A percentile compares a stretch with the other conserved stretches of the same genome.
Evolutionary conservation across 306 rosid species (phyloP).

Genomic region (Quillaja saponaria): DNA sequence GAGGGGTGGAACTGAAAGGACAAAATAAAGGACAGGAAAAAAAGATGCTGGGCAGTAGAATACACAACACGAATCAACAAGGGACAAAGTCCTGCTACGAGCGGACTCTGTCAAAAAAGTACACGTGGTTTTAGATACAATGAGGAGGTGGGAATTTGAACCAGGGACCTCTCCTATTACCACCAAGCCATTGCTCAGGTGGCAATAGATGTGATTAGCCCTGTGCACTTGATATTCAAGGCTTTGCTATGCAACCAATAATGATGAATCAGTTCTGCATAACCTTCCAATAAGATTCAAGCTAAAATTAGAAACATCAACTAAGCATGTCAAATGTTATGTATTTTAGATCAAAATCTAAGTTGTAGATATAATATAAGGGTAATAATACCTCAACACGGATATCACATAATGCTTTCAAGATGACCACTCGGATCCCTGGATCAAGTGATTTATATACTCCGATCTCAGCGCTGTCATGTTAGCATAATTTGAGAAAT

Average conservation of each 20-base stretch:
- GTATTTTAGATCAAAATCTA: constrained; percentile 21
- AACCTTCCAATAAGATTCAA: constrained; percentile 27
- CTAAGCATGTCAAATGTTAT: constrained; percentile 26
- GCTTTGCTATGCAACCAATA: too few species aligned
- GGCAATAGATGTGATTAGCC: too few species aligned
- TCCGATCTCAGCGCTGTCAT: constrained; percentile 79
- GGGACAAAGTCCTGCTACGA: constrained; percentile 11
- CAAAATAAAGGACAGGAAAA: too few species aligned
- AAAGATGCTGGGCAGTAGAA: too few species aligned
- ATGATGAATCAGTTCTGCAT: constrained; percentile 9
- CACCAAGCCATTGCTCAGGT: too few species aligned
- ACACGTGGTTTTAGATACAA: too few species aligned
- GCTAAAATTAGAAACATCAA: constrained; percentile 21
- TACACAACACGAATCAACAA: background rate
- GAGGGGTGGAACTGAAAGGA: too few species aligned
- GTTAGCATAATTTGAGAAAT: constrained; percentile 36
- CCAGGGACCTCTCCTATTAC: too few species aligned
- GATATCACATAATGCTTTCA: constrained; percentile 98
- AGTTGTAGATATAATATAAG: constrained; percentile 22
- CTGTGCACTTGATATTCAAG: too few species aligned
- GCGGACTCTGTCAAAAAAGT: background rate
- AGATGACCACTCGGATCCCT: constrained; percentile 80
- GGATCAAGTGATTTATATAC: constrained; percentile 88
- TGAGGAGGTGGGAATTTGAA: too few species aligned
- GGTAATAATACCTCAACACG: constrained; percentile 83